Evolutionary conservation across 441 rosid genomes (phyloP).

Genomic region (Kokia cookei): DNA sequence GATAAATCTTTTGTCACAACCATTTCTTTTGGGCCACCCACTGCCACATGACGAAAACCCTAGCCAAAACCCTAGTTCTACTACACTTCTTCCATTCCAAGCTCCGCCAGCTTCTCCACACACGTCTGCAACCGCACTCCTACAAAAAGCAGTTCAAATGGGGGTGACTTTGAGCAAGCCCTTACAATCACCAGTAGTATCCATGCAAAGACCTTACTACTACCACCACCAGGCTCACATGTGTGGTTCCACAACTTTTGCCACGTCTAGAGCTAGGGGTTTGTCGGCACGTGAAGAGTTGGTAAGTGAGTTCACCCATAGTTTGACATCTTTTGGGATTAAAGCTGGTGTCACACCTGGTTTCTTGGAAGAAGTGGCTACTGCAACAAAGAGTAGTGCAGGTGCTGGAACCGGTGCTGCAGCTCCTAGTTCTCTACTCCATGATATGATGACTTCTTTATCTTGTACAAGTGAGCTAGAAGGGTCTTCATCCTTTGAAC

Average conservation of each 20-base stretch:
- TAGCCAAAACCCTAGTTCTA: constrained; percentile 26
- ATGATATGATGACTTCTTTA: constrained; percentile 26
- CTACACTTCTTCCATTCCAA: constrained; percentile 9
- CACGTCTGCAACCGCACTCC: constrained; percentile 45
- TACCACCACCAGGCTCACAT: constrained; percentile 32
- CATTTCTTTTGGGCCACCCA: constrained; percentile 9
- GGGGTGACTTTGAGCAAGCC: constrained; percentile 42
- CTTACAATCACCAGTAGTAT: constrained; percentile 3
- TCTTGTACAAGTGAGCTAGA: constrained; percentile 25
- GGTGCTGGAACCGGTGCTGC: constrained; percentile 6
- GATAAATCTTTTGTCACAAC: constrained; percentile 11
- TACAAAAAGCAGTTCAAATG: constrained; percentile 46
- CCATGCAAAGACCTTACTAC: constrained; percentile 10
- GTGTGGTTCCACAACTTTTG: constrained; percentile 12
- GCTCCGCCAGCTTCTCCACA: constrained; percentile 20
- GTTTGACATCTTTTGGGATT: constrained; percentile 27
- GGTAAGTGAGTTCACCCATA: constrained; percentile 20
- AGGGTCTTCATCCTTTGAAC: constrained; percentile 25
- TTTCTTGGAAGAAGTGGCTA: constrained; percentile 11
- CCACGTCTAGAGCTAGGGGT: constrained; percentile 18
- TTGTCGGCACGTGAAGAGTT: constrained; percentile 36
- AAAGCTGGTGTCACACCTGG: constrained; percentile 29
- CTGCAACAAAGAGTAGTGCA: neutral
- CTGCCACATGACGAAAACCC: constrained; percentile 19
- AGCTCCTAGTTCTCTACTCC: constrained; percentile 17